These are phyloP conservation scores for Ascochyta lentis DNA, from an alignment of 2,329 filamentous ascomycete genomes.

Conservation along the genomic window DNA sequence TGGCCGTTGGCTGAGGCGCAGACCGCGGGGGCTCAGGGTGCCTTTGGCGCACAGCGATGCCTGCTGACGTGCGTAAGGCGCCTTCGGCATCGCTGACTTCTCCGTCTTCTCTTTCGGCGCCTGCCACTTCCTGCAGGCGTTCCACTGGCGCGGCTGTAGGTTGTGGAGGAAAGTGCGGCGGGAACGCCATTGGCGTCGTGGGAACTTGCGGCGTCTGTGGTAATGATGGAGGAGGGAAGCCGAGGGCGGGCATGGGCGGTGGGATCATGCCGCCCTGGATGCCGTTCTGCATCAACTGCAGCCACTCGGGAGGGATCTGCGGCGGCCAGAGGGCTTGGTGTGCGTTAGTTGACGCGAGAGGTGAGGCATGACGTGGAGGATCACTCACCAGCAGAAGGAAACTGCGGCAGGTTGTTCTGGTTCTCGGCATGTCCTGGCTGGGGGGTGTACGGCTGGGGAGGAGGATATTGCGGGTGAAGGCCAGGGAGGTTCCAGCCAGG, in stretches of 20 bases:
- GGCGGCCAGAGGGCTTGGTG: constrained; percentile 25
- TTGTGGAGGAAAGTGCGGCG: constrained; percentile 18
- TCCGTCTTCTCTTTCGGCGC: constrained; percentile 70
- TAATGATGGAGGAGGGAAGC: constrained; percentile 27
- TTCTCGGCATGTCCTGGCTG: constrained; percentile 15
- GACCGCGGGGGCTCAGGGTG: constrained; percentile 32
- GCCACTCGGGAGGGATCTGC: constrained; percentile 42
- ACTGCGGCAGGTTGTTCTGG: constrained; percentile 10
- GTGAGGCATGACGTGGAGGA: neutral
- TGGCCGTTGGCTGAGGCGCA: constrained; percentile 19
- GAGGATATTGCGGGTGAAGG: constrained; percentile 9
- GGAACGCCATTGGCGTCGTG: constrained; percentile 23
- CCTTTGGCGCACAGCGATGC: constrained; percentile 12
- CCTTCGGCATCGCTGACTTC: constrained; percentile 70
- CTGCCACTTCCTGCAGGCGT: constrained; percentile 40
- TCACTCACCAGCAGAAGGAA: constrained; percentile 9
- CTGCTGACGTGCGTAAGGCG: constrained; percentile 19
- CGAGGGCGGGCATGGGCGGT: constrained; percentile 29
- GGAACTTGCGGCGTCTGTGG: constrained; percentile 29
- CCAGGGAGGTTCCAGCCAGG: constrained; percentile 14
- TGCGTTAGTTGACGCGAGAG: neutral
- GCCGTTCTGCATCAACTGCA: constrained; percentile 34
- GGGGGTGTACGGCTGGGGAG: constrained; percentile 12
- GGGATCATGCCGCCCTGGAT: constrained; percentile 26
- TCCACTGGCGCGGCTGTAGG: constrained; percentile 24